Conservation (phyloP, 176 grass and related monocot species). For the Cocos nucifera region DNA sequence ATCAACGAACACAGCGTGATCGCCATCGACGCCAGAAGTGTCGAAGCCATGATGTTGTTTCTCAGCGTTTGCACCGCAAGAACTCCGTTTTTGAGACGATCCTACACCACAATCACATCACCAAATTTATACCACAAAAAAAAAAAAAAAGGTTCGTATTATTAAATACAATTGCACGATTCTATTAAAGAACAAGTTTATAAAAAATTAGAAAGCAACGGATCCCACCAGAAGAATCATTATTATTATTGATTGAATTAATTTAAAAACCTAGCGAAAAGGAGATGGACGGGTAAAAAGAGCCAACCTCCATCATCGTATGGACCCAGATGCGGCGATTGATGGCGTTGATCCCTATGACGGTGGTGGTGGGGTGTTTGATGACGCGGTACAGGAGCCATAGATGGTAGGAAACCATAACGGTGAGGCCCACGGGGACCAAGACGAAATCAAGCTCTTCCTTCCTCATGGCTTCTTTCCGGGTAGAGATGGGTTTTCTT, state of each 20-base stretch:
- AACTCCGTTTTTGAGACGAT: conserved; percentile 53
- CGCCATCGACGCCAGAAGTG: conserved; percentile 62
- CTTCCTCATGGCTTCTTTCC: conserved; percentile 16
- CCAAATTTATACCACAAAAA: too few species aligned
- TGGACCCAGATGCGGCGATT: conserved; percentile 88
- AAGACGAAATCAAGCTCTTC: conserved; percentile 28
- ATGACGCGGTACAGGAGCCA: conserved; percentile 62
- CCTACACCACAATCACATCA: conserved; percentile 15
- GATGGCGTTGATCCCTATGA: conserved; percentile 73
- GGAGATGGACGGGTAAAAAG: not conserved
- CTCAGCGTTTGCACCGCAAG: conserved; percentile 78
- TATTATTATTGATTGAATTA: too few species aligned
- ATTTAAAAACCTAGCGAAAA: not conserved
- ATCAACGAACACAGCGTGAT: conserved; percentile 75
- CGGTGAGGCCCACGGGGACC: conserved; percentile 27
- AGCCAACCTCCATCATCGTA: conserved; percentile 57
- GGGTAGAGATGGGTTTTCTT: too few species aligned
- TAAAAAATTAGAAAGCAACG: too few species aligned
- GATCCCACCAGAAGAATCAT: too few species aligned
- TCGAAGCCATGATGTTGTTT: conserved; percentile 94
- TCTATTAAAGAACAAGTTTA: too few species aligned
- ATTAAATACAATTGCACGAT: too few species aligned
- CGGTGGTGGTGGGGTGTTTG: conserved; percentile 41
- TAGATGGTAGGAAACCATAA: conserved; percentile 29
- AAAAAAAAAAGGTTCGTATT: not conserved